These are phyloP conservation scores for Nidula niveotomentosa DNA, from an alignment of 1,284 basidiomycete genomes.

Conservation along the genomic window DNA sequence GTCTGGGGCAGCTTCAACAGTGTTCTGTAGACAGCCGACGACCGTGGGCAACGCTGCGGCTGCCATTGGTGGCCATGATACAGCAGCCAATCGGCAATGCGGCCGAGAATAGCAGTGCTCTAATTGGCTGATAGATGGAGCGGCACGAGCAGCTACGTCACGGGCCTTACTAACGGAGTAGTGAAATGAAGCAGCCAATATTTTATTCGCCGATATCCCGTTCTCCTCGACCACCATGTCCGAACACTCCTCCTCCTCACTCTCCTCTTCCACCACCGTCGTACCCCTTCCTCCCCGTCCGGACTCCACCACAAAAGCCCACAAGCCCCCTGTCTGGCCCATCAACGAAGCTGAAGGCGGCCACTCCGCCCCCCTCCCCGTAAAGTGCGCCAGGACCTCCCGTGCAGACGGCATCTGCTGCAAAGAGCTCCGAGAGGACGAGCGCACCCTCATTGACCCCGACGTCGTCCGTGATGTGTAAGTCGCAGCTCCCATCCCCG, in stretches of 20 bases:
- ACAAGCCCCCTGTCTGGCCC: conserved; percentile 63
- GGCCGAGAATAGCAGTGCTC: too few relatives aligned
- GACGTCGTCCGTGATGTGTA: conserved; percentile 85
- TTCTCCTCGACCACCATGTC: conserved; percentile 11
- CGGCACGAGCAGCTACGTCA: too few relatives aligned
- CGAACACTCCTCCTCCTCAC: conserved; percentile 7
- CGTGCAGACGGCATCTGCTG: conserved; percentile 73
- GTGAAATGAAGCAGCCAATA: too few relatives aligned
- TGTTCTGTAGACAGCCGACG: too few relatives aligned
- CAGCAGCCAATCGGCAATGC: too few relatives aligned
- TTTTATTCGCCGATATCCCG: too few relatives aligned
- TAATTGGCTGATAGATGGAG: too few relatives aligned
- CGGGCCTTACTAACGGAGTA: too few relatives aligned
- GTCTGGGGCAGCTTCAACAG: too few relatives aligned
- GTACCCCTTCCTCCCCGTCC: conserved; percentile 20
- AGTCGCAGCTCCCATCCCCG: conserved; percentile 22
- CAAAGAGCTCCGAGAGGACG: conserved; percentile 79
- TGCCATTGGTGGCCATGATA: too few relatives aligned
- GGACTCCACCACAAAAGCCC: conserved; percentile 10
- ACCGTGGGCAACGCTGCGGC: too few relatives aligned
- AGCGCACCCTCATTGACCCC: conserved; percentile 79
- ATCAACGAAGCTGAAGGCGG: conserved; percentile 40
- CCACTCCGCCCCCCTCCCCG: conserved; percentile 42
- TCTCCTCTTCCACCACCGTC: conserved; percentile 16
- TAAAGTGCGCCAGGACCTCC: conserved; percentile 60